A percentile compares a stretch with the other conserved stretches of the same genome.
Conservation (phyloP, 441 rosid genomes). For the Melastoma candidum region DNA sequence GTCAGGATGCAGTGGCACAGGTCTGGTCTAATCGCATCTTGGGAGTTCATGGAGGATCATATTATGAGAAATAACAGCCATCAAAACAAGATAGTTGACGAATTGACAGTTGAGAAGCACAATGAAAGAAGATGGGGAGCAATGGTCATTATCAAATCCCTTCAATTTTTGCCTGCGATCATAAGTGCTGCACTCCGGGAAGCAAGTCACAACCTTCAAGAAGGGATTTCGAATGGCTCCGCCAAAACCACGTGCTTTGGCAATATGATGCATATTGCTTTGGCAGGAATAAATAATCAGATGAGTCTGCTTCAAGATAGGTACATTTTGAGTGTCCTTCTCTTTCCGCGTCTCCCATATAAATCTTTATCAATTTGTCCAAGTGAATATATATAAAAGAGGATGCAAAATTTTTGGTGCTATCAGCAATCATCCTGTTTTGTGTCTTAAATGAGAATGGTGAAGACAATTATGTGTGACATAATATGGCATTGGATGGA, state of each 20-base stretch:
- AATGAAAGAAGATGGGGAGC: conserved; percentile 93
- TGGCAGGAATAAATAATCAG: conserved; percentile 93
- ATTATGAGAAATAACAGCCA: conserved; percentile 52
- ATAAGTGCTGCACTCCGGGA: conserved; percentile 75
- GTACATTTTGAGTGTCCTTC: conserved; percentile 27
- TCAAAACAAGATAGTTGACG: conserved; percentile 45
- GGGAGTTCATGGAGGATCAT: conserved; percentile 98
- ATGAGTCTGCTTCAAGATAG: conserved; percentile 99
- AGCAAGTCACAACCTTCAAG: conserved; percentile 54
- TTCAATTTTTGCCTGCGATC: conserved; percentile 72
- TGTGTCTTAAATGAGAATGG: too few relatives aligned
- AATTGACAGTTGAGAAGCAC: conserved; percentile 56
- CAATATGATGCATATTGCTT: conserved; percentile 96
- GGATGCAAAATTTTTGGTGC: too few relatives aligned
- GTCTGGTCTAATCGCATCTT: conserved; percentile 92
- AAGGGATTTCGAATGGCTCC: conserved; percentile 31
- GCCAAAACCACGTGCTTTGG: conserved; percentile 42
- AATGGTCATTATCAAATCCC: conserved; percentile 93
- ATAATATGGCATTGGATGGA: too few relatives aligned
- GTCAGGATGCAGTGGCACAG: conserved; percentile 99
- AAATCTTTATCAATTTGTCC: too few relatives aligned
- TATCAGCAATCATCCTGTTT: too few relatives aligned
- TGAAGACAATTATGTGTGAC: too few relatives aligned
- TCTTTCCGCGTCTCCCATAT: background rate
- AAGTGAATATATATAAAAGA: too few relatives aligned